Evolutionary conservation across 257 asterid genomes (phyloP).

Genomic region (Schizonepeta tenuifolia): DNA sequence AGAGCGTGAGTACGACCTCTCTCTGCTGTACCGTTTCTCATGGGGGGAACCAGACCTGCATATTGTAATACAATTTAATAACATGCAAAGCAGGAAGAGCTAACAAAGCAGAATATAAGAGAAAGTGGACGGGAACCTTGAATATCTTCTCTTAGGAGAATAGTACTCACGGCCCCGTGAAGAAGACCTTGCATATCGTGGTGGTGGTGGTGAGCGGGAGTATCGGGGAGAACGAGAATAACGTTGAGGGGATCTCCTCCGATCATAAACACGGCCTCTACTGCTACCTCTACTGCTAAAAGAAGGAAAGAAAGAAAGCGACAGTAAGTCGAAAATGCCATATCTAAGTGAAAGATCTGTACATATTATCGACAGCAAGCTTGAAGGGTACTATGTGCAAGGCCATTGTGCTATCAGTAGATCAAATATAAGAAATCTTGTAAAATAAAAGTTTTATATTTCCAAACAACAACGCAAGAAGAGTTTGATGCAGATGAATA

Average conservation of each 20-base stretch:
- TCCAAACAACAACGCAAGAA: background rate
- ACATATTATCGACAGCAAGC: too few relatives aligned
- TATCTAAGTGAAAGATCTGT: too few relatives aligned
- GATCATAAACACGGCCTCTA: constrained; percentile 73
- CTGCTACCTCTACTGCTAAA: constrained; percentile 41
- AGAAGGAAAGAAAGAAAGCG: background rate
- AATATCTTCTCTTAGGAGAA: constrained; percentile 76
- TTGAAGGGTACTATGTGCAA: background rate
- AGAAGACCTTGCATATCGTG: constrained; percentile 61
- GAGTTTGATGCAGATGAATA: background rate
- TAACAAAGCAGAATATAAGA: background rate
- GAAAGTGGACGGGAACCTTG: constrained; percentile 49
- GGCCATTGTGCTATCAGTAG: background rate
- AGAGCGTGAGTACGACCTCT: constrained; percentile 60
- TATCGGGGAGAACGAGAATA: constrained; percentile 76
- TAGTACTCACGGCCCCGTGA: constrained; percentile 73
- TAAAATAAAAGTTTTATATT: background rate
- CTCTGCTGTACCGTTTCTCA: constrained; percentile 66
- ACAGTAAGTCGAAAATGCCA: background rate
- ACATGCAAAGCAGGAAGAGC: background rate
- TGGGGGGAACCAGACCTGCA: constrained; percentile 78
- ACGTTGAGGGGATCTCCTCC: constrained; percentile 82
- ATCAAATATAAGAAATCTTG: background rate
- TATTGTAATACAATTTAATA: background rate
- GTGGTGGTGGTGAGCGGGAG: constrained; percentile 85